Conservation (phyloP, 345 rosid genomes). For the Mercurialis annua region DNA sequence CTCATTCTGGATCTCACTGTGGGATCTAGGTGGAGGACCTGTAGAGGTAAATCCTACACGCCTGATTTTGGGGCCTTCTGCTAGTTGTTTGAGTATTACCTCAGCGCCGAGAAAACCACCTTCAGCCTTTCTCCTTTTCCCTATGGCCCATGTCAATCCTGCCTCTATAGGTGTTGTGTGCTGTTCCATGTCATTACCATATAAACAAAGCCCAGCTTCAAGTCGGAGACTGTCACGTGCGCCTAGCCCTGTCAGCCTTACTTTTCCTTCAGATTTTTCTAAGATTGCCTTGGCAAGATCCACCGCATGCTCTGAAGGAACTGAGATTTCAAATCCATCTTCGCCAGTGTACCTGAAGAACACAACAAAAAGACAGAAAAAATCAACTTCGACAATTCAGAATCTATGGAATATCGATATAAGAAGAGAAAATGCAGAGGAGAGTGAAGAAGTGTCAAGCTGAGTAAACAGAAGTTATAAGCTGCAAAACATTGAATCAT, state of each 20-base stretch:
- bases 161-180: conserved; percentile 89
- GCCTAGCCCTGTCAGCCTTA: conserved; percentile 87
- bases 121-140: conserved; percentile 91
- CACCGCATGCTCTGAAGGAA: conserved; percentile 75
- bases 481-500: neutral
- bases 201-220: conserved; percentile 88
- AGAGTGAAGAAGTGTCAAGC: neutral
- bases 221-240: conserved; percentile 96
- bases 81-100: conserved; percentile 82
- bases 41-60: conserved; percentile 79
- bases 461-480: neutral
- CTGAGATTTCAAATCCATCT: conserved; percentile 98
- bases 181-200: conserved; percentile 97
- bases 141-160: conserved; percentile 95
- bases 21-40: conserved; percentile 91
- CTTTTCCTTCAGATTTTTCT: conserved; percentile 88
- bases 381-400: neutral
- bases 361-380: neutral
- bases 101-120: conserved; percentile 95
- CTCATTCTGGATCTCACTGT: conserved; percentile 87
- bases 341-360: conserved; percentile 83
- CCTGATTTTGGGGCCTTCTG: conserved; percentile 78
- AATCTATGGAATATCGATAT: neutral
- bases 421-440: neutral
- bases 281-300: conserved; percentile 89